These are phyloP conservation scores for Ambispora gerdemannii DNA, from an alignment of 192 early-diverging fungal species.

Conservation along the genomic window DNA sequence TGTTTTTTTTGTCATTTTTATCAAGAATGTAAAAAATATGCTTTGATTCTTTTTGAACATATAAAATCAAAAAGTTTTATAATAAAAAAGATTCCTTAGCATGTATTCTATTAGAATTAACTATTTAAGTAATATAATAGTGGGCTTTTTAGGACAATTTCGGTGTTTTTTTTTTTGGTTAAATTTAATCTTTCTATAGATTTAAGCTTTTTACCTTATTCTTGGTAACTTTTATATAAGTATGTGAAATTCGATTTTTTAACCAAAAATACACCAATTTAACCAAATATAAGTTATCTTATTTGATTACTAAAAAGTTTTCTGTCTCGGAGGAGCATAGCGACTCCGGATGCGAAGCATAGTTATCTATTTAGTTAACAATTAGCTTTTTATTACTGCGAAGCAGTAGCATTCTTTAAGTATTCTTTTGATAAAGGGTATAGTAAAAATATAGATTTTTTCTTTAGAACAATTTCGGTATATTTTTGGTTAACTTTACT, in stretches of 20 bases:
- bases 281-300: conserved; percentile 1
- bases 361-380: conserved; percentile 18
- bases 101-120: too few relatives aligned
- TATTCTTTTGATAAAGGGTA: too few relatives aligned
- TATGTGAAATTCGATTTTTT: background rate
- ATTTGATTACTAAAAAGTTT: conserved; percentile 14
- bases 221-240: background rate
- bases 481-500: background rate
- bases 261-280: background rate
- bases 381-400: too few relatives aligned
- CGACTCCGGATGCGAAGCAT: conserved; percentile 10
- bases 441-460: background rate
- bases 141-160: conserved; percentile 21
- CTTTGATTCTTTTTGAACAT: too few relatives aligned
- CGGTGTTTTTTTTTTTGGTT: background rate
- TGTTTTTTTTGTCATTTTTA: too few relatives aligned
- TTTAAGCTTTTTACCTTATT: conserved; percentile 1
- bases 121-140: conserved; percentile 7
- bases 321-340: conserved; percentile 9
- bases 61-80: too few relatives aligned
- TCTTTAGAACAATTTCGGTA: background rate
- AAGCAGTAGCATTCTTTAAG: background rate
- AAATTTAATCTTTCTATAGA: background rate
- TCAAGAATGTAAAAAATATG: too few relatives aligned
- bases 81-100: too few relatives aligned